Base-by-base conservation (phyloP, 768 basidiomycete species). In the Phaffia australis region DNA sequence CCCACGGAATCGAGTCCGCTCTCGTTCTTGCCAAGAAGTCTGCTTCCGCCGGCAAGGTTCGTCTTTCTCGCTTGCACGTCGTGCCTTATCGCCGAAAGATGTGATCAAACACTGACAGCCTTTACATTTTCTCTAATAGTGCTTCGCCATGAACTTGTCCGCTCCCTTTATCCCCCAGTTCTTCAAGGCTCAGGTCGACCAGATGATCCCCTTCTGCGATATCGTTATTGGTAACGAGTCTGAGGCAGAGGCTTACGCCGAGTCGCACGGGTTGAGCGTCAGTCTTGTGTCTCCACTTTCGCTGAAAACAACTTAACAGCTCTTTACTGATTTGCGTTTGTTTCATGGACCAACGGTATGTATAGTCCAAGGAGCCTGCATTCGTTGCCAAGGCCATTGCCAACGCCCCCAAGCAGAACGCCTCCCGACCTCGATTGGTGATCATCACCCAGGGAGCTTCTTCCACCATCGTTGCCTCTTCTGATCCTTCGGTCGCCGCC, bases 111-210 rank as follows among this genome's bases (percentile, higher is more conserved):
- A 19, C 58, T 16, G 35, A 35, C 59, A 18, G 25, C 32, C 3
- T 19, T 35, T n/a, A 2, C 46, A 42, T 51, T 11, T 23, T 25
- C n/a, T 30, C 15, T 30, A 51, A 23, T 71, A 92, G 90, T 85
- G 85, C 68, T 93, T 97, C 76, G 83, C 83, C 15, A 77, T 97
- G 72, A 99, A 99, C 81, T 82, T 99, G 72, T 94, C 91, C 11
- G 95, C 95, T 3, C 95, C 95, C 21, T 99, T 98, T 82, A 93
- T 99, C 77, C 80, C 88, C 63, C 86, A 91, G 77, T 94, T 95
- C 82, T 97, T 97, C 81, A 82, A 81, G 66, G 78, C 80, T 3
- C 87, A 93, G 75, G 80, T 99, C 21, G 81, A 89, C 70, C 80
- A 87, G 74, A 78, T 98, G 72, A 77, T 99, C 54, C 86, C 86